Evolutionary conservation across 2,329 filamentous ascomycete genomes (phyloP).

Genomic region (Aureobasidium sp.): DNA sequence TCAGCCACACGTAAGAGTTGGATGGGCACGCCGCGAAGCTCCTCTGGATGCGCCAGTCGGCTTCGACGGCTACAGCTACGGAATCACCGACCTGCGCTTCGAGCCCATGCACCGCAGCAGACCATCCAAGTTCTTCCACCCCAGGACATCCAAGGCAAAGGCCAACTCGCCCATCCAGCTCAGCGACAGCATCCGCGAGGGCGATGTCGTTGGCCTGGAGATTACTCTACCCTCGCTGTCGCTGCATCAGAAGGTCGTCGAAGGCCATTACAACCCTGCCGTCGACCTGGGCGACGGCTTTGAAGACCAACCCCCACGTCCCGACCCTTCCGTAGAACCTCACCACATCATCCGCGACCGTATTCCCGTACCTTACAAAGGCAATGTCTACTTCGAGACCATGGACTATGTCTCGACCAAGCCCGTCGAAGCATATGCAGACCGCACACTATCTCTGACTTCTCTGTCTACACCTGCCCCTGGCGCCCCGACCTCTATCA

Average conservation of each 20-base stretch:
- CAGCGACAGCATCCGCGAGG: constrained; percentile 67
- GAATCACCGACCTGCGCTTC: constrained; percentile 78
- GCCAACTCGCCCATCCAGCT: constrained; percentile 24
- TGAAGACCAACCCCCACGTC: constrained; percentile 27
- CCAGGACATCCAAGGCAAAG: constrained; percentile 31
- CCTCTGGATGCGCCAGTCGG: constrained; percentile 76
- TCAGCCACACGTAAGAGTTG: constrained; percentile 63
- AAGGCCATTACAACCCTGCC: constrained; percentile 78
- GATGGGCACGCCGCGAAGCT: constrained; percentile 75
- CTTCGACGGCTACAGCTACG: constrained; percentile 89
- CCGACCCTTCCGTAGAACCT: constrained; percentile 38
- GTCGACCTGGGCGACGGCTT: constrained; percentile 58
- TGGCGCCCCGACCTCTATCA: constrained; percentile 32
- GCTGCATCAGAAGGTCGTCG: constrained; percentile 80
- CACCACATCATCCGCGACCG: constrained; percentile 88
- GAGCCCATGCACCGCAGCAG: constrained; percentile 91
- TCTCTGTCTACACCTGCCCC: constrained; percentile 57
- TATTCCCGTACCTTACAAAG: constrained; percentile 88
- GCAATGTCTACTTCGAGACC: constrained; percentile 87
- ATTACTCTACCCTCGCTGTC: constrained; percentile 80
- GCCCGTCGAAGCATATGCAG: constrained; percentile 63
- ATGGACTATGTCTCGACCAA: constrained; percentile 83
- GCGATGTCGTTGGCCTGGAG: constrained; percentile 89
- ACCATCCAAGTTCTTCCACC: constrained; percentile 70
- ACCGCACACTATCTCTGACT: constrained; percentile 44